Base-by-base conservation (phyloP, 2,329 filamentous ascomycete genomes). In the Fonsecaea nubica region DNA sequence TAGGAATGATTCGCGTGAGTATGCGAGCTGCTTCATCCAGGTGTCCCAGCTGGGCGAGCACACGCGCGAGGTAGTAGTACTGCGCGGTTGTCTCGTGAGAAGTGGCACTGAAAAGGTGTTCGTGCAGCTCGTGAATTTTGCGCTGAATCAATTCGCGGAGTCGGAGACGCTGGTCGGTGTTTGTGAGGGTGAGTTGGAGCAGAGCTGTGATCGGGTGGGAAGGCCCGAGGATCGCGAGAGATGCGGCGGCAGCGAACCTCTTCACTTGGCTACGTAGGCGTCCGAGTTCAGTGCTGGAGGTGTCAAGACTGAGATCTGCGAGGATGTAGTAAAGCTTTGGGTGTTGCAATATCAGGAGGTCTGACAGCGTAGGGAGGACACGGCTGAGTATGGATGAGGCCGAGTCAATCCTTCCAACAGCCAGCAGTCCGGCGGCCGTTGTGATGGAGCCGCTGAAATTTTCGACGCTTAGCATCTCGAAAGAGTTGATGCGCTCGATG, bases 111-210 rank as follows among this genome's bases (percentile, higher is more conserved):
- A 67, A 67, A 7, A 57, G 61, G 5, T 57, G 10, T 21, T 62
- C 59, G 54, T 68, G 63, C 33, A 68, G 40, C 8, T 54, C 56
- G 30, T 60, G 59, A 33, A 65, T 54, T 18, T 63, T 63, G 21
- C 63, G 63, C 52, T 65, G 63, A 30, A 68, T 55, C 10, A 68
- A 8, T 45, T 68, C 58, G 45, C 66, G 58, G 18, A 65, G 56
- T n/a, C 58, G 42, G 7, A 48, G 12, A 15, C 33, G 53, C 36
- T 48, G 32, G 4, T 48, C 33, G 36, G 18, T 33, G 58, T 18
- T 30, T 8, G 62, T 21, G 18, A 68, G 54, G 7, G 30, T 54
- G 9, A 65, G 21, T 0, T 45, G 58, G 4, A 68, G 58, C 18
- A 68, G 58, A n/a, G 45, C 21, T n/a, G 62, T 62, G 48, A 68